These are phyloP conservation scores for Trametes sp. DNA, from an alignment of 1,284 basidiomycete species.

Conservation along the genomic window DNA sequence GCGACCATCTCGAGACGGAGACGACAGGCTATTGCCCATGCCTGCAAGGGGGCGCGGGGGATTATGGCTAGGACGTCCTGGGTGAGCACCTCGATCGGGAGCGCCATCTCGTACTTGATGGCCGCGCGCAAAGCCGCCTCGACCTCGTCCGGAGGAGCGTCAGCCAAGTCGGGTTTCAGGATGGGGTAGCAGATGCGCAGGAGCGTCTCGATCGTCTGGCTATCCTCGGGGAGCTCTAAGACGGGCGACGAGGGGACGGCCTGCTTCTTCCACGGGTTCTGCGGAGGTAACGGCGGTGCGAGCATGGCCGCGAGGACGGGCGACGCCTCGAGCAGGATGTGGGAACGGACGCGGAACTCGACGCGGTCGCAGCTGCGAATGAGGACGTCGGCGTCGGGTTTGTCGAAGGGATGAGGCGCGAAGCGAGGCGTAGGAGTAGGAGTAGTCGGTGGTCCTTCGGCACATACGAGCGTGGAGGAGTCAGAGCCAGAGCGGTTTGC, in stretches of 20 bases:
- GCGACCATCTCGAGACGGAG: constrained; percentile 1
- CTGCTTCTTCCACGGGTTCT: not conserved
- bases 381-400: constrained; percentile 17
- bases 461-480: not conserved
- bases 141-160: not conserved
- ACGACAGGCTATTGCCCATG: constrained; percentile 3
- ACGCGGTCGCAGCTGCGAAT: constrained; percentile 18
- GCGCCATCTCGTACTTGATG: constrained; percentile 9
- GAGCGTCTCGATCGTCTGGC: constrained; percentile 1
- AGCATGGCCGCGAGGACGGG: constrained; percentile 25
- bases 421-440: not conserved
- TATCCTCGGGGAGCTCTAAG: constrained; percentile 34
- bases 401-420: constrained; percentile 14
- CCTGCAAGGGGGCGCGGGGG: not conserved
- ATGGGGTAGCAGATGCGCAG: constrained; percentile 14
- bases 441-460: not conserved
- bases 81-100: not conserved
- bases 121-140: constrained; percentile 9
- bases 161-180: not conserved
- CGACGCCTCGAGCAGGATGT: constrained; percentile 20
- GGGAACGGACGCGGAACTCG: constrained; percentile 18
- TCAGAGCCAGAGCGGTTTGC: not conserved
- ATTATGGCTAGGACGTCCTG: not conserved
- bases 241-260: not conserved
- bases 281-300: not conserved